Conservation (phyloP, 1,284 basidiomycete species). For the Tremellales sp. region DNA sequence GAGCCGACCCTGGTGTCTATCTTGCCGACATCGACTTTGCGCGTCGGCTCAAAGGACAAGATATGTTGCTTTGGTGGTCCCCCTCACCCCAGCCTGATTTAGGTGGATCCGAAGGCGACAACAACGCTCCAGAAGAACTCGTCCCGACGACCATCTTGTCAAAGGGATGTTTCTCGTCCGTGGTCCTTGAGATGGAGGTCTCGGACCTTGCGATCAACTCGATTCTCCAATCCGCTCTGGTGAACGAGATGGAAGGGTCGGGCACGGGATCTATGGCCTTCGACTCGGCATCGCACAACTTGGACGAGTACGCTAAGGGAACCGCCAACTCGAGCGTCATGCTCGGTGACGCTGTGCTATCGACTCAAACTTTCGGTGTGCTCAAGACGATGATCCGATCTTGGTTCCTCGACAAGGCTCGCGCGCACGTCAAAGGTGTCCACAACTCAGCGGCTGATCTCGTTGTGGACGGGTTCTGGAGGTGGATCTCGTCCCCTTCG, state of each 20-base stretch:
- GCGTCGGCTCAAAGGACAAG: constrained; percentile 75
- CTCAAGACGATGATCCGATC: constrained; percentile 83
- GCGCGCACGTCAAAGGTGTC: constrained; percentile 53
- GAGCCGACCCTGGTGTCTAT: constrained; percentile 80
- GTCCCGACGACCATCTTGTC: constrained; percentile 78
- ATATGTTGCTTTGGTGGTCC: constrained; percentile 97
- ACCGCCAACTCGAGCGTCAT: constrained; percentile 67
- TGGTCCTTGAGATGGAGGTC: constrained; percentile 84
- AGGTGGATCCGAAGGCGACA: constrained; percentile 88
- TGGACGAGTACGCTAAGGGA: constrained; percentile 83
- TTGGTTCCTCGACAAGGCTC: constrained; percentile 81
- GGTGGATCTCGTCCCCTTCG: constrained; percentile 84
- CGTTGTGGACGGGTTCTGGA: constrained; percentile 86
- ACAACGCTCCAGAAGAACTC: constrained; percentile 69
- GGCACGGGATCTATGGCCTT: constrained; percentile 84
- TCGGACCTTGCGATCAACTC: constrained; percentile 92
- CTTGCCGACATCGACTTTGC: constrained; percentile 90
- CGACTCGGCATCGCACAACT: constrained; percentile 82
- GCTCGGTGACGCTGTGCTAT: constrained; percentile 88
- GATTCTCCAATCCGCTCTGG: constrained; percentile 86
- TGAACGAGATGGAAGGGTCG: constrained; percentile 95
- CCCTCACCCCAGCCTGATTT: constrained; percentile 83
- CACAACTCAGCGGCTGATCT: constrained; percentile 50
- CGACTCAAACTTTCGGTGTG: constrained; percentile 79
- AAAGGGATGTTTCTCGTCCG: constrained; percentile 86